A percentile compares a stretch with the other conserved stretches of the same genome.
phyloP scores from a whole-genome alignment of 495 filamentous ascomycete species.

The Astrothelium macrocarpum region DNA sequence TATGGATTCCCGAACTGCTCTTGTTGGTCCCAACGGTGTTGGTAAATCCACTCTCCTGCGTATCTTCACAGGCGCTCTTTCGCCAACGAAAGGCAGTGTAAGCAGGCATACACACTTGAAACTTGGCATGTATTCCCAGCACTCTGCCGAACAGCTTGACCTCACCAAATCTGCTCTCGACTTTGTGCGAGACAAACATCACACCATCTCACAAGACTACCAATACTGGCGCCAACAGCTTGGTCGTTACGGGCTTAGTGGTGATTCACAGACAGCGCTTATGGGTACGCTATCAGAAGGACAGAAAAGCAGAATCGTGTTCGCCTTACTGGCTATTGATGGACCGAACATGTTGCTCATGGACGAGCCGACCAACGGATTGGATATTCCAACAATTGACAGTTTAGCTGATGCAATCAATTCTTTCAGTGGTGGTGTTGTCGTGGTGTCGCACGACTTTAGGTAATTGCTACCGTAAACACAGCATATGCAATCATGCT shows the following conservation, averaged over 20 bases:
- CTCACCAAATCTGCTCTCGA: slow-evolving; percentile 95
- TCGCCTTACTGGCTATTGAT: slow-evolving; percentile 92
- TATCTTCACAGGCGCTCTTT: slow-evolving; percentile 94
- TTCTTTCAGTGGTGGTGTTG: slow-evolving; percentile 88
- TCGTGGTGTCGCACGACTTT: slow-evolving; percentile 98
- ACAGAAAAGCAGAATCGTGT: slow-evolving; percentile 95
- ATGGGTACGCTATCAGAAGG: slow-evolving; percentile 98
- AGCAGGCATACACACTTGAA: slow-evolving; percentile 94
- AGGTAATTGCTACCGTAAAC: slow-evolving; percentile 44
- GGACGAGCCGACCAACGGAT: slow-evolving; percentile 97
- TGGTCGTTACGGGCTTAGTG: slow-evolving; percentile 81
- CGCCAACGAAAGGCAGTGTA: slow-evolving; percentile 71
- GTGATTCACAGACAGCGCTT: slow-evolving; percentile 87
- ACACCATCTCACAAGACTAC: slow-evolving; percentile 83
- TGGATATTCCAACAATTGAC: slow-evolving; percentile 99
- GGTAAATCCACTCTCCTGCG: slow-evolving; percentile 98
- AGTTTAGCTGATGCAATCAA: slow-evolving; percentile 96
- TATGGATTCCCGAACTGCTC: slow-evolving; percentile 95
- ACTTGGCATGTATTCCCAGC: slow-evolving; percentile 93
- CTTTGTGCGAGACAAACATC: slow-evolving; percentile 94
- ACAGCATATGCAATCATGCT: slow-evolving; percentile 11
- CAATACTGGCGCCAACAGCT: slow-evolving; percentile 99
- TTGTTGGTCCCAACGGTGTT: slow-evolving; percentile 98
- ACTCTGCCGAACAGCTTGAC: slow-evolving; percentile 96
- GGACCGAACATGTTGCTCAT: slow-evolving; percentile 94